phyloP scores from a whole-genome alignment of 2,329 filamentous ascomycete genomes.

The Colletotrichum theobromicola region DNA sequence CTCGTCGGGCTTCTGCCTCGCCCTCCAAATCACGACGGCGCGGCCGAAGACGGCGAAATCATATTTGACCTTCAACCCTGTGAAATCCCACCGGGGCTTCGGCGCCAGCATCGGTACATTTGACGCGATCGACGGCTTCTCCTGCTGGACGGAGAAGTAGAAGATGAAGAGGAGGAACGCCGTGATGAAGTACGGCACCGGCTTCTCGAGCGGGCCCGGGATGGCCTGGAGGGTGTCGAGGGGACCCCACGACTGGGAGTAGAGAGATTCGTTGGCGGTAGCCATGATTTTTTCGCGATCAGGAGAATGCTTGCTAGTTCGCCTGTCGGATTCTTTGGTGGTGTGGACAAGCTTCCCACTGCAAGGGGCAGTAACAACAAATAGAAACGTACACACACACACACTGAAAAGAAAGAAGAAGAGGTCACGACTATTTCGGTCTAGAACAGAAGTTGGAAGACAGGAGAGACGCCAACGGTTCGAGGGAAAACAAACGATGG shows the following conservation, averaged over 20 bases:
- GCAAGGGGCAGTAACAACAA: not conserved
- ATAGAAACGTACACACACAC: not conserved
- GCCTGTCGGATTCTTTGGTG: not conserved
- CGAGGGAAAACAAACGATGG: not conserved
- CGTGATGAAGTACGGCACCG: constrained; percentile 16
- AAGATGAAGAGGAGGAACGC: constrained; percentile 12
- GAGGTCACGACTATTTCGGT: not conserved
- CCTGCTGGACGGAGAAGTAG: constrained; percentile 13
- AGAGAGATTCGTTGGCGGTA: constrained; percentile 13
- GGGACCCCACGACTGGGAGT: constrained; percentile 7
- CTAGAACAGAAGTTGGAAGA: not conserved
- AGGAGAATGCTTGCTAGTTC: not conserved
- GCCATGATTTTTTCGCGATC: constrained; percentile 10
- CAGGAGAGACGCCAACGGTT: not conserved
- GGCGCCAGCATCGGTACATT: not conserved
- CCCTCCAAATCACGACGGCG: not conserved
- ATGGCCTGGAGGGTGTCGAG: constrained; percentile 15
- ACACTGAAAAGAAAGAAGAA: not conserved
- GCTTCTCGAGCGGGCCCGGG: constrained; percentile 12
- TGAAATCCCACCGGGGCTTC: constrained; percentile 5
- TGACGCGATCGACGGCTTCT: not conserved
- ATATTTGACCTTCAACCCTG: constrained; percentile 8
- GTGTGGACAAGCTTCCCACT: not conserved
- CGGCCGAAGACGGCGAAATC: constrained; percentile 1
- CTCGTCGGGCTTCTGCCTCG: not conserved